Base-by-base conservation (phyloP, 306 rosid genomes). In the Notholithocarpus densiflorus region DNA sequence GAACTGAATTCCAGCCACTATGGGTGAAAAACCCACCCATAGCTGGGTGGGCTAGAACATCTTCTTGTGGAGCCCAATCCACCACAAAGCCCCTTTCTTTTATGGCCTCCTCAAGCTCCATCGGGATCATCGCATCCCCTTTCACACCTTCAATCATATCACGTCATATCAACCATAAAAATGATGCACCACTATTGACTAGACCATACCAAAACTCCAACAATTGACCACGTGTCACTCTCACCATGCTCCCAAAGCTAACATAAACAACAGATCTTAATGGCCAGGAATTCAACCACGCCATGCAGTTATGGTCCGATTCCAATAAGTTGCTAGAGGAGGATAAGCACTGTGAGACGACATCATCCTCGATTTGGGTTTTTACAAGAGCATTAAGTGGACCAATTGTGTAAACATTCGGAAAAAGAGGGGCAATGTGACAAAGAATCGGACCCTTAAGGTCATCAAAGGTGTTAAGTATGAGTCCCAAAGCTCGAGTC, bases 201-300 rank as follows among this genome's bases (percentile, higher is more conserved):
- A 88, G 24, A 9, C 91, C 91, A 2, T 82, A 26, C 91, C 89
- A 88, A 1, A 87, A 66, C 85, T 88, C 91, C 40, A 73, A 11
- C 5, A 85, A 13, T 21, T 77, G 8, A 0, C 24, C 52, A 2
- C 21, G 40, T 1, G 26, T 26, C 18, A 75, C 2, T 0, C 19
- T 65, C 1, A 75, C 19, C 5, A 81, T 5, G 71, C 87, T 85
- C 0, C 91, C 91, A 9, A 88, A 88, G 75, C 91, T 88, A 1
- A 82, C 87, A 19, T 85, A 83, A 14, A 85, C 5, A 4, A 85
- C 89, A 0, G 84, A 88, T 20, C 77, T 81, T 0, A 56, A 3
- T 0, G 89, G 89, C 31, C 80, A 82, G 15, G 75, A 21, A 19
- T 85, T 80, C 0, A 88, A 81, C 91, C 91, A 88, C 2, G 48